Evolutionary conservation across 768 basidiomycete genomes (phyloP), one percentile per base, ranked within the genome.

Genomic region (Glaciozyma martinii): DNA sequence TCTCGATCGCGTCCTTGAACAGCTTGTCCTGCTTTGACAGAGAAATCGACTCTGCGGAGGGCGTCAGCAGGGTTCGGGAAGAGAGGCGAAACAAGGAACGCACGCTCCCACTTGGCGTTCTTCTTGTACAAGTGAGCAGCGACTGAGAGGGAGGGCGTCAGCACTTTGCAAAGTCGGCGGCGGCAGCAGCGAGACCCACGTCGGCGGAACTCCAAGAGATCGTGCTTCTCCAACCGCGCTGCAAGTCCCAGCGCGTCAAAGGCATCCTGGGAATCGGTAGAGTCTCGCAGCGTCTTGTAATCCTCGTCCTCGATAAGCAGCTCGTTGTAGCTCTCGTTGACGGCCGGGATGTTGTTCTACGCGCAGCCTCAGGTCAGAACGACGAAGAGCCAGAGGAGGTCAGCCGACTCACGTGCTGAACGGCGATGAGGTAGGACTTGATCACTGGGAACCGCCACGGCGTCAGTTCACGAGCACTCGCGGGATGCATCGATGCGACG

Each of bases 251-350:
- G 85, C 71, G 89, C 90, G 78, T 98, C 89, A 80, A 95, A 99
- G 78, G 95, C 97, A 78, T 97, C 92, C 74, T 95, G 93, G 76
- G 92, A 92, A 78, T 98, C 94, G 59, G 98, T 93, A 15, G 90
- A 93, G 76, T 95, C 95, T 13, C 94, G 88, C 12, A 99, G 83
- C 0, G 94, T 97, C 77, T 94, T 91, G 81, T 93, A 90, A 75
- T 99, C 94, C 78, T 99, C 95, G 76, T 99, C 95, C 76, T 99
- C 95, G 65, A 99, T 98, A 50, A 98, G 81, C n/a, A 99, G 80
- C 73, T 91, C 89, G 73, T 98, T 97, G 80, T 95, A 97, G 12
- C 94, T 93, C 71, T 95, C 92, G 74, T 99, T 99, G 74, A 99
- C 90, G 21, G 93, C 90, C 74, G 93, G 90, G 54, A 98, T 84